phyloP scores from a whole-genome alignment of 352 stramenopile genomes.

The Globisporangium irregulare region DNA sequence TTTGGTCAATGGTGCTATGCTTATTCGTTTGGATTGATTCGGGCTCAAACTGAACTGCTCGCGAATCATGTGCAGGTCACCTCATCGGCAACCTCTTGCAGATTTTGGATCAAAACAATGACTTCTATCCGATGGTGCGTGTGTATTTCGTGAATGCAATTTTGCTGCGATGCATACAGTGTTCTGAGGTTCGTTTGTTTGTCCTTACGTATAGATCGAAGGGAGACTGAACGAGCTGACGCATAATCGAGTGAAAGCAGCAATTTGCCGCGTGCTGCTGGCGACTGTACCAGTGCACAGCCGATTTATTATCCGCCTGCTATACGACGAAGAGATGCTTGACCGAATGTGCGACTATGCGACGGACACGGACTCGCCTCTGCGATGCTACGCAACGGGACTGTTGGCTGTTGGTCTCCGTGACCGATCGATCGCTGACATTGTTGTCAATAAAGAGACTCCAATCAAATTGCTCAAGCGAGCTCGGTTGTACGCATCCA shows the following conservation, averaged over 20 bases:
- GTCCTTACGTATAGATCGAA: conserved; percentile 42
- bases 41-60: background rate
- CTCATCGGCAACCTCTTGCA: conserved; percentile 76
- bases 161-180: background rate
- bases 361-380: conserved; percentile 40
- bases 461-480: conserved; percentile 70
- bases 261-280: conserved; percentile 67
- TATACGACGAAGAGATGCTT: conserved; percentile 81
- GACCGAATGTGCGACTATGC: conserved; percentile 71
- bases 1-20: background rate
- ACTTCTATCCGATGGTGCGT: conserved; percentile 78
- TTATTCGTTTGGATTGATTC: background rate
- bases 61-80: conserved; percentile 37
- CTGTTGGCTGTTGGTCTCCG: conserved; percentile 70
- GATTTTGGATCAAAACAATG: conserved; percentile 76
- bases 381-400: conserved; percentile 78
- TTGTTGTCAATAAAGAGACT: conserved; percentile 81
- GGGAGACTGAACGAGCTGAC: conserved; percentile 61
- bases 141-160: background rate
- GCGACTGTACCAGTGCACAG: conserved; percentile 73
- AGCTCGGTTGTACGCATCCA: conserved; percentile 71
- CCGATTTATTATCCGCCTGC: conserved; percentile 62
- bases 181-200: background rate
- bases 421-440: conserved; percentile 78
- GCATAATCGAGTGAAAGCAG: conserved; percentile 56